Evolutionary conservation across 2,329 filamentous ascomycete species (phyloP).

Genomic region (Sclerotinia nivalis): DNA sequence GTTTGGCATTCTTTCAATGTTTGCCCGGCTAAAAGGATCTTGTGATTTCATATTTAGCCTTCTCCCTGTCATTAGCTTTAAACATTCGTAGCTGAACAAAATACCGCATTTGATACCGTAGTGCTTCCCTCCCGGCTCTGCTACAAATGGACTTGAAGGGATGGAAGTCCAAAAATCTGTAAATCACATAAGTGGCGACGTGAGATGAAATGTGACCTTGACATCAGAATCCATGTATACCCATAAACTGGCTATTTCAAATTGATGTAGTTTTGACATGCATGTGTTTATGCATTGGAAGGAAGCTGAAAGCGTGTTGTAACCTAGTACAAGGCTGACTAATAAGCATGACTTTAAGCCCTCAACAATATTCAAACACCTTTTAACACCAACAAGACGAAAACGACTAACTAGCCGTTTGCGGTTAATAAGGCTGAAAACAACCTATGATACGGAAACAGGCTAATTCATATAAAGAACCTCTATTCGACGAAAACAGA

Average conservation of each 20-base stretch:
- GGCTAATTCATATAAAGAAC: no score
- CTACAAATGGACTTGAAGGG: not conserved
- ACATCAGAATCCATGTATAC: no score
- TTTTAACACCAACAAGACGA: not conserved
- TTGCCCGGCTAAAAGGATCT: not conserved
- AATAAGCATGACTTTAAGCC: not conserved
- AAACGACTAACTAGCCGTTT: no score
- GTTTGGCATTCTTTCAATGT: not conserved
- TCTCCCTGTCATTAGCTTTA: no score
- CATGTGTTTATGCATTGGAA: not conserved
- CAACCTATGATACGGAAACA: no score
- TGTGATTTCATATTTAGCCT: no score
- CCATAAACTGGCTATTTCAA: not conserved
- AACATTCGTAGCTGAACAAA: not conserved
- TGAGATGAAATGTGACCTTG: no score
- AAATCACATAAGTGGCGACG: no score
- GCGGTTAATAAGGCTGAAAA: no score
- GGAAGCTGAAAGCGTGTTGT: not conserved
- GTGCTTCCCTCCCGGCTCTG: not conserved
- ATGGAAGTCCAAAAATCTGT: not conserved
- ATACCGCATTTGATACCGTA: not conserved
- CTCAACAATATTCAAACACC: not conserved
- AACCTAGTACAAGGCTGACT: not conserved
- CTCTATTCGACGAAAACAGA: no score
- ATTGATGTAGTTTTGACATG: not conserved